phyloP scores from a whole-genome alignment of 331 rosid genomes.

The Quercus lobata region DNA sequence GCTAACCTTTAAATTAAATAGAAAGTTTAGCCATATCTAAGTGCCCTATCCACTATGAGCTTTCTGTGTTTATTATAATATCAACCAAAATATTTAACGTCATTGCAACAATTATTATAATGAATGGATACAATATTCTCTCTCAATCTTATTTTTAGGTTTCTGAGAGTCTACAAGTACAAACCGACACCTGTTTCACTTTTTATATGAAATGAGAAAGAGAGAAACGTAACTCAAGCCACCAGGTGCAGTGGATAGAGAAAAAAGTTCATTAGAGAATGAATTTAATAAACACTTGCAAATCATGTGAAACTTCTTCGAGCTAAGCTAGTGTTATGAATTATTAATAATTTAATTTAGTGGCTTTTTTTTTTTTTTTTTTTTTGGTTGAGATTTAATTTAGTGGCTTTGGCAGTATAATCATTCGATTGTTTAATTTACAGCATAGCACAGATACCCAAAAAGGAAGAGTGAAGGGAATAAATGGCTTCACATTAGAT shows the following conservation, averaged over 20 bases:
- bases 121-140: slow-evolving; percentile 18
- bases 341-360: no score
- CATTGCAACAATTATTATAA: slow-evolving; percentile 1
- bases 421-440: no score
- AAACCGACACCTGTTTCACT: background rate
- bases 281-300: no score
- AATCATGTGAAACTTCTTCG: no score
- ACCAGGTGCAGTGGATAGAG: background rate
- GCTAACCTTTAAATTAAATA: slow-evolving; percentile 20
- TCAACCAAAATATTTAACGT: slow-evolving; percentile 13
- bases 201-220: slow-evolving; percentile 14
- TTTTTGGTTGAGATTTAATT: no score
- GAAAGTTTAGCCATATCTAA: slow-evolving; percentile 2
- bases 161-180: background rate
- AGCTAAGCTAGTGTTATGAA: no score
- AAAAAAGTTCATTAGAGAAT: no score
- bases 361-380: no score
- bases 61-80: slow-evolving; percentile 2
- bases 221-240: background rate
- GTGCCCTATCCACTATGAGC: slow-evolving; percentile 30
- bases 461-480: no score
- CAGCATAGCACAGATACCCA: no score
- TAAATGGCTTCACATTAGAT: no score
- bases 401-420: no score
- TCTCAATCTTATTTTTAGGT: background rate